Conservation (phyloP, 805 yeast species). For the Yarrowia deformans region DNA sequence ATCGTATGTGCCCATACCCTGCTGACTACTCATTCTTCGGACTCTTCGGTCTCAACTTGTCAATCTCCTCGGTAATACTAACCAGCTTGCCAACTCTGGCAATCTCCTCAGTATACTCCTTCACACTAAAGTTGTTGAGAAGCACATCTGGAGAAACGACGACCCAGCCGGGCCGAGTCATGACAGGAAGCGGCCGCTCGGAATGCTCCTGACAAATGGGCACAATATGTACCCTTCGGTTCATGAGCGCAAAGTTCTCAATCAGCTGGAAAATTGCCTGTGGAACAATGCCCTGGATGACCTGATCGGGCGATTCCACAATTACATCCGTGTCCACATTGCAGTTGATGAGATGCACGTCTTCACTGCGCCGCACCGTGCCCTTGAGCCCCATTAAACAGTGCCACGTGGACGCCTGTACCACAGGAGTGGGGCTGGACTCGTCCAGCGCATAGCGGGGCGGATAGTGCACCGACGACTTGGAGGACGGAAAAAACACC, state of each 20-base stretch:
- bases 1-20: no score
- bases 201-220: slow-evolving; percentile 62
- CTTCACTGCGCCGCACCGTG: slow-evolving; percentile 85
- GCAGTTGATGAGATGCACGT: slow-evolving; percentile 85
- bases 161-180: slow-evolving; percentile 83
- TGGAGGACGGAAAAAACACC: slow-evolving; percentile 77
- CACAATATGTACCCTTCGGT: slow-evolving; percentile 81
- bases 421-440: slow-evolving; percentile 54
- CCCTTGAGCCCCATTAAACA: slow-evolving; percentile 98
- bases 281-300: slow-evolving; percentile 60
- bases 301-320: slow-evolving; percentile 57
- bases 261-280: slow-evolving; percentile 78
- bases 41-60: slow-evolving; percentile 77
- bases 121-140: slow-evolving; percentile 69
- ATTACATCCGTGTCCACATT: slow-evolving; percentile 89
- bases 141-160: slow-evolving; percentile 84
- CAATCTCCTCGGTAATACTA: slow-evolving; percentile 76
- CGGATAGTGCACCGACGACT: slow-evolving; percentile 71
- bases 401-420: slow-evolving; percentile 76
- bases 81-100: slow-evolving; percentile 60
- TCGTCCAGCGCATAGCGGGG: slow-evolving; percentile 54
- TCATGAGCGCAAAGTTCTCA: slow-evolving; percentile 86
- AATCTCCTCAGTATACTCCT: slow-evolving; percentile 56
- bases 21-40: slow-evolving; percentile 25
- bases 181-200: slow-evolving; percentile 59